These are phyloP conservation scores for Pseudopyricularia javanii DNA, from an alignment of 2,329 filamentous ascomycete genomes.

Conservation along the genomic window DNA sequence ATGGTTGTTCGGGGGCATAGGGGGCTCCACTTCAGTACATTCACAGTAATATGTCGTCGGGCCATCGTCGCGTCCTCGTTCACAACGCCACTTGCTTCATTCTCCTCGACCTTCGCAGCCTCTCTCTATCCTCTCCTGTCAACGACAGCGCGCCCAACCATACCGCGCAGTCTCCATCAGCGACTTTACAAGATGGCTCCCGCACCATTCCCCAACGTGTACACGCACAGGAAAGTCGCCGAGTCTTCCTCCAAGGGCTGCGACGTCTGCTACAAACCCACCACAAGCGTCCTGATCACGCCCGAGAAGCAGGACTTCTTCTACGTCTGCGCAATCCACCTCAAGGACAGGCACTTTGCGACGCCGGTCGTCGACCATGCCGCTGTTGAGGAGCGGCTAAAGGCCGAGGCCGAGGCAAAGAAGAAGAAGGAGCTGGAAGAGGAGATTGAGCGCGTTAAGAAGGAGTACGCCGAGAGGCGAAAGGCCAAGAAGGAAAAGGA, in stretches of 20 bases:
- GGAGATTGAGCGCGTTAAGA: conserved; percentile 53
- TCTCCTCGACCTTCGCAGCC: not conserved
- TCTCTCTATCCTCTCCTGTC: not conserved
- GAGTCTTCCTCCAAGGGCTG: conserved; percentile 75
- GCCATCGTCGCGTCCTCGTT: not conserved
- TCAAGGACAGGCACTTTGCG: conserved; percentile 76
- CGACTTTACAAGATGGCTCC: not conserved
- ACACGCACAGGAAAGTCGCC: conserved; percentile 76
- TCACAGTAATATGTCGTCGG: too few species aligned
- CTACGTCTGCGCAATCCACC: conserved; percentile 73
- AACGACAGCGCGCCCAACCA: not conserved
- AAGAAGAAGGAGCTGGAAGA: conserved; percentile 54
- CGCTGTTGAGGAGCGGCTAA: conserved; percentile 49
- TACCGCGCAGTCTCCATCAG: not conserved
- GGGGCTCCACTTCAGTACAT: too few species aligned
- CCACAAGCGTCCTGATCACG: conserved; percentile 76
- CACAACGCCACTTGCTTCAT: not conserved
- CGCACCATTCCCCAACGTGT: conserved; percentile 57
- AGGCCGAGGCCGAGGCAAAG: conserved; percentile 48
- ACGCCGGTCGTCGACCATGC: conserved; percentile 60
- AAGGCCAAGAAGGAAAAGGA: conserved; percentile 55
- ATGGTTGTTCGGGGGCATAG: too few species aligned
- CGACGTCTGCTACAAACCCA: conserved; percentile 84
- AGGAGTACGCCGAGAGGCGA: conserved; percentile 66
- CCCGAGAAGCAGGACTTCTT: conserved; percentile 82